Base-by-base conservation (phyloP, 23 red algal genomes). In the Pyropia haitanensis region DNA sequence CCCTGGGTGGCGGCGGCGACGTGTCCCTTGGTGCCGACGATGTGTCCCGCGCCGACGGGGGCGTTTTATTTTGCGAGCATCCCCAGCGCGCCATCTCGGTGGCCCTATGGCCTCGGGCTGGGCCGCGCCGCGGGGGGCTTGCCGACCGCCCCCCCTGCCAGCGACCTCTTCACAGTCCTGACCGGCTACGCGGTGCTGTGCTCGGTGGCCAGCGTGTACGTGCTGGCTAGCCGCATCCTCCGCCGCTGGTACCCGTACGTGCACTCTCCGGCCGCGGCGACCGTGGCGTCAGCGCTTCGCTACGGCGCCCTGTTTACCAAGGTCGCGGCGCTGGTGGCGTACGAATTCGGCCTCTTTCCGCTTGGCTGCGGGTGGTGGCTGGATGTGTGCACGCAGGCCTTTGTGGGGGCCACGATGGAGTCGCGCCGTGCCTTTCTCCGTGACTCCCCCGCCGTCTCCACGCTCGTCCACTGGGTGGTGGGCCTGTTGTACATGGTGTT, bases 401-500 rank as follows among this genome's bases (percentile, higher is more conserved):
- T 86, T 19, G 69, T 82, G 53, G 76, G 73, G 3, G 60, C 56
- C 22, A 59, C 44, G 18, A 48, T 72, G 9, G 66, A 67, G 56
- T 77, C 72, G 21, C 71, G 83, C 31, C 17, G 87, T 3, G 29
- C 56, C 3, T 86, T 67, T 31, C 83, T 68, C 20, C 75, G 57
- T 25, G 57, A 68, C 8, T 72, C 72, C n/a, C 76, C 80, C 7
- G 68, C 65, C 68, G 65, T 64, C 62, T 85, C 65, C 27, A 76
- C 74, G 13, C 51, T 77, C 7, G 54, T 73, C 1, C 94, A 98
- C 63, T 98, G 94, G 94, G 33, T 89, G 13, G 20, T 91, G 17
- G 94, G 94, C 15, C 88, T 98, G 15, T 58, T 98, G 14, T 98
- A 91, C 82, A 98, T 91, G 70, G 78, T 85, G n/a, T 65, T 73